Percentiles rank a stretch among this genome's conserved stretches.
phyloP scores from a whole-genome alignment of 768 basidiomycete genomes.

The Collybia sordida region DNA sequence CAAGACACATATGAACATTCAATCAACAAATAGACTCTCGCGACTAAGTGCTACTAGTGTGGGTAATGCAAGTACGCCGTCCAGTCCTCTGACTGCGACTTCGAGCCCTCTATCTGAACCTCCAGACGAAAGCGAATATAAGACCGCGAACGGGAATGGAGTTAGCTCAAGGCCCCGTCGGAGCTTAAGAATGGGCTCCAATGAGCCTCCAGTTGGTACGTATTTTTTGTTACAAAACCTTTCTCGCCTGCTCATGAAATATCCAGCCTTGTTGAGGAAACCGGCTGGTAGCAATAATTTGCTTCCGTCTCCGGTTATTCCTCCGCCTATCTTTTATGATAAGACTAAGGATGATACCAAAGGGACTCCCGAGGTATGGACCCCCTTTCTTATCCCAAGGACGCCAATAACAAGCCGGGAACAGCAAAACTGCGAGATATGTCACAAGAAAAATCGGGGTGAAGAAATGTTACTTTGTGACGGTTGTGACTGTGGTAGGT shows the following conservation, averaged over 20 bases:
- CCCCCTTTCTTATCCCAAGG: conserved; percentile 24
- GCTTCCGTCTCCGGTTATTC: conserved; percentile 32
- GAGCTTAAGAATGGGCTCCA: conserved; percentile 49
- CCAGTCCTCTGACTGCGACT: conserved; percentile 73
- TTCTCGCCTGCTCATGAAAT: conserved; percentile 7
- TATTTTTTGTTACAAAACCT: conserved; percentile 12
- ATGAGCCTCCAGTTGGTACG: conserved; percentile 46
- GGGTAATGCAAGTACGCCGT: conserved; percentile 59
- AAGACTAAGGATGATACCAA: conserved; percentile 40
- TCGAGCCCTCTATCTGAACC: conserved; percentile 81
- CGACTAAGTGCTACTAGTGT: conserved; percentile 38
- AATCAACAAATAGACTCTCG: conserved; percentile 35
- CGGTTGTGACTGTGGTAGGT: conserved; percentile 46
- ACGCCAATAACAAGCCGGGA: conserved; percentile 19
- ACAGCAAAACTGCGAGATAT: conserved; percentile 90
- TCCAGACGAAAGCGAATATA: conserved; percentile 71
- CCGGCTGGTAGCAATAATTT: conserved; percentile 16
- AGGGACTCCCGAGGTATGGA: conserved; percentile 54
- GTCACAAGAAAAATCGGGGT: conserved; percentile 83
- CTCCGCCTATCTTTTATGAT: conserved; percentile 50
- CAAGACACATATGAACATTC: conserved; percentile 55
- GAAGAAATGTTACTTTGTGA: conserved; percentile 83
- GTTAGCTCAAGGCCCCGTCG: conserved; percentile 45
- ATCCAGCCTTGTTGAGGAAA: conserved; percentile 36
- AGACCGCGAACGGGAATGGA: conserved; percentile 48